phyloP scores from a whole-genome alignment of 306 rosid genomes.

The Casuarina cunninghamiana region DNA sequence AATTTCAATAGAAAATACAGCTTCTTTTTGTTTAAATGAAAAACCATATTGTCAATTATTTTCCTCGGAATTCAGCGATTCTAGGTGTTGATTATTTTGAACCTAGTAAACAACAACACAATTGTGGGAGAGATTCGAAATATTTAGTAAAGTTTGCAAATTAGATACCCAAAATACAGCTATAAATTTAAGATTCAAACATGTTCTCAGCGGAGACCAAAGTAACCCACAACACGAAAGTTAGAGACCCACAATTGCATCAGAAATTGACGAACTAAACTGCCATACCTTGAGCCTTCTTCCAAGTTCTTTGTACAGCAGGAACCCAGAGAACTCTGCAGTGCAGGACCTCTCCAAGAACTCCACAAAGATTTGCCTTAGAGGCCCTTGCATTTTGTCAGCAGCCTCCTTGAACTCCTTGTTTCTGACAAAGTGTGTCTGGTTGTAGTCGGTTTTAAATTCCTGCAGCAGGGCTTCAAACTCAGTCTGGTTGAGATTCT shows the following conservation, averaged over 20 bases:
- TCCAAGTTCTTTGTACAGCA: slow-evolving; percentile 97
- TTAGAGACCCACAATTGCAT: neutral
- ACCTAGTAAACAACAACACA: neutral
- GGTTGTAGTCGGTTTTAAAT: slow-evolving; percentile 96
- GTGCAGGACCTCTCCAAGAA: slow-evolving; percentile 97
- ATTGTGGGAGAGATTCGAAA: neutral
- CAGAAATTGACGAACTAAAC: neutral
- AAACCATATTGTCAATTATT: neutral
- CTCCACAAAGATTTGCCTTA: slow-evolving; percentile 94
- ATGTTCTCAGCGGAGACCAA: neutral
- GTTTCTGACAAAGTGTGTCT: slow-evolving; percentile 94
- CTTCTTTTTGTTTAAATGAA: neutral
- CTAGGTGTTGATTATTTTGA: neutral
- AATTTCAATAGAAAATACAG: neutral
- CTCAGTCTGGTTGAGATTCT: slow-evolving; percentile 76
- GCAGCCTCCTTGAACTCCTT: slow-evolving; percentile 99
- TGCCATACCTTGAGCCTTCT: slow-evolving; percentile 81
- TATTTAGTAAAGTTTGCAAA: neutral
- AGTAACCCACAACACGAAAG: neutral
- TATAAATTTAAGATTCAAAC: neutral
- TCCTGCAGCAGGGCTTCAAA: slow-evolving; percentile 93
- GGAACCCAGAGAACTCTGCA: slow-evolving; percentile 98
- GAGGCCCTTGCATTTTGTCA: slow-evolving; percentile 77
- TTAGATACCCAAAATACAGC: neutral
- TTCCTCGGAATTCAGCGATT: neutral